Evolutionary conservation across 2,329 filamentous ascomycete genomes (phyloP).

Genomic region (Aspergillus fijiensis): DNA sequence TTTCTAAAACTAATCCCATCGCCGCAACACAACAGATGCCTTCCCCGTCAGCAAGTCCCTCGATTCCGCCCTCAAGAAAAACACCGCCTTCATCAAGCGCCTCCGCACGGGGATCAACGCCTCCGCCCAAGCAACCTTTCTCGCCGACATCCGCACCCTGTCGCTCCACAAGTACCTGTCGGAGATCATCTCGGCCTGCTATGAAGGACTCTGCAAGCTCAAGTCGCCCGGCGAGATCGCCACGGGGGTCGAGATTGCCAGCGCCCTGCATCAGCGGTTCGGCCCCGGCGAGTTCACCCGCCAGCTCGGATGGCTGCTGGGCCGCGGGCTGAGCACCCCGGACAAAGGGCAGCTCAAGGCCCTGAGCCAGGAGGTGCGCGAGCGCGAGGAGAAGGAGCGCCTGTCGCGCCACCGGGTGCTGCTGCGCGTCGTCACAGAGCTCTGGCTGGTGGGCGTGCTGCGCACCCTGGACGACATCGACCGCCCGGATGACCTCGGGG

Average conservation of each 20-base stretch:
- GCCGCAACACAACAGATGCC: conserved; percentile 58
- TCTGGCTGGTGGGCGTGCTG: conserved; percentile 90
- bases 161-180: conserved; percentile 96
- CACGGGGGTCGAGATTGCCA: conserved; percentile 87
- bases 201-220: conserved; percentile 87
- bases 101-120: conserved; percentile 84
- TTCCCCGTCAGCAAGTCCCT: conserved; percentile 75
- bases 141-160: conserved; percentile 84
- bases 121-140: conserved; percentile 75
- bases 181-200: conserved; percentile 93
- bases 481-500: conserved; percentile 60
- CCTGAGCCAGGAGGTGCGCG: conserved; percentile 75
- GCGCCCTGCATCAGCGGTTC: conserved; percentile 93
- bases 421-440: conserved; percentile 85
- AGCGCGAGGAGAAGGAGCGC: conserved; percentile 94
- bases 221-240: conserved; percentile 91
- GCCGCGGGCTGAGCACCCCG: conserved; percentile 84
- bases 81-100: conserved; percentile 96
- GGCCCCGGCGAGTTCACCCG: conserved; percentile 86
- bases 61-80: conserved; percentile 96
- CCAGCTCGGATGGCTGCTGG: conserved; percentile 87
- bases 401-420: conserved; percentile 81
- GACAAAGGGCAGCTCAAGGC: conserved; percentile 81
- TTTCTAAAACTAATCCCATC: conserved; percentile 21
- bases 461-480: conserved; percentile 73